Conservation (phyloP, 2,329 filamentous ascomycete species). For the Colletotrichum noveboracense region DNA sequence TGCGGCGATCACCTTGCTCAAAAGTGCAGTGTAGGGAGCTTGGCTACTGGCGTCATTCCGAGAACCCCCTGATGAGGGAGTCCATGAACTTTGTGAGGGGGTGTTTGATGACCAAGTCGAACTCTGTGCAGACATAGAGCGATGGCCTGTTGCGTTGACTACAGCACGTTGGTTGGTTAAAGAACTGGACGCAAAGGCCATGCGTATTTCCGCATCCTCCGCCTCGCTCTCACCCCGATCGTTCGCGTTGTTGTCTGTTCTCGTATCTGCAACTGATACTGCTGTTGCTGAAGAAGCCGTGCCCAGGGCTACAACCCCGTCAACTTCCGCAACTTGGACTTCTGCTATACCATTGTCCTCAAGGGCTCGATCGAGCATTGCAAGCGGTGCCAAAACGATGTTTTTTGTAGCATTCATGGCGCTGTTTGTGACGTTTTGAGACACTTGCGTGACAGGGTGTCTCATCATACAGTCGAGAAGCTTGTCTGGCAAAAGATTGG, state of each 20-base stretch:
- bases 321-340: background rate
- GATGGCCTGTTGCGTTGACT: no score
- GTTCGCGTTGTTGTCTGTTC: no score
- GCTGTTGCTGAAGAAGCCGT: no score
- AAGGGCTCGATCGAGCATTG: background rate
- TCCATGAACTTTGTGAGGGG: background rate
- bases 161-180: no score
- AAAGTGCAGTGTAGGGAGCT: background rate
- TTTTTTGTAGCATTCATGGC: background rate
- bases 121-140: no score
- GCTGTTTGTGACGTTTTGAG: background rate
- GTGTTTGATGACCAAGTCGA: no score
- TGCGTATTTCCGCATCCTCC: no score
- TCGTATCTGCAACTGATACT: no score
- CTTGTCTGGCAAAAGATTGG: conserved; percentile 26
- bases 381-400: background rate
- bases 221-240: no score
- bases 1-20: background rate
- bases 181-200: no score
- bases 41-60: background rate
- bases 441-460: conserved; percentile 21
- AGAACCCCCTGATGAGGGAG: background rate
- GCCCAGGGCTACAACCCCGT: background rate
- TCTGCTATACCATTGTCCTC: background rate
- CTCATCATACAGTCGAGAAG: conserved; percentile 41